Base-by-base conservation (phyloP, 129 eudicot genomes). In the Centella asiatica region DNA sequence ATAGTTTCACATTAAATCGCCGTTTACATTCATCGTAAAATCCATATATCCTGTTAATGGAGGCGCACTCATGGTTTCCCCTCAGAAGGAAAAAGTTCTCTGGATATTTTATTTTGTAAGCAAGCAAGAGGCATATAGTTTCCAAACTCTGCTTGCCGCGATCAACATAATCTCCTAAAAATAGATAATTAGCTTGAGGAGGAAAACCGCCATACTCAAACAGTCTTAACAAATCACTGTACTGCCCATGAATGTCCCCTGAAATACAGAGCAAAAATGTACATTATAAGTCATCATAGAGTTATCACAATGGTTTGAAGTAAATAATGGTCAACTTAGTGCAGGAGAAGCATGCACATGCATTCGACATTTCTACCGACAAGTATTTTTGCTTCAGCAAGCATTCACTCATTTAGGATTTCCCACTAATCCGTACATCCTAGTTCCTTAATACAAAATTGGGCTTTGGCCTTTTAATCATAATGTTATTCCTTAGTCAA, bases 181-280 rank as follows among this genome's bases (percentile, higher is more conserved):
- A 89, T 48, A 89, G 80, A 69, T 89, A 89, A 71, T 82, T 89
- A 31, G 95, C 69, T 69, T 89, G 68, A 54, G 97, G 96, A 72
- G 93, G 97, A 66, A 82, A 89, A n/a, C 95, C 95, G 9, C 89
- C 96, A 26, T 88, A 84, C 60, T 88, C 94, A 57, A 88, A 88
- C 17, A 88, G 89, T 78, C 96, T 69, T 54, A 88, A 60, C 32
- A 82, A 78, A 24, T 88, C 96, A 60, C 84, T 88, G 57, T 81
- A 88, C 44, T 88, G 96, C 67, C 96, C 96, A 77, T 88, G 96
- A 75, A 88, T 88, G 73, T 88, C 96, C 62, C 96, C 96, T 88
- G 79, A 76, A 57, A 73, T 45, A 66, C 20, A 36, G 51, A 29
- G 44, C 49, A 59, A 53, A 62, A 32, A 17, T n/a, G 26, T 25